Conservation (phyloP, 2,329 filamentous ascomycete genomes). For the Neurospora crassa region DNA sequence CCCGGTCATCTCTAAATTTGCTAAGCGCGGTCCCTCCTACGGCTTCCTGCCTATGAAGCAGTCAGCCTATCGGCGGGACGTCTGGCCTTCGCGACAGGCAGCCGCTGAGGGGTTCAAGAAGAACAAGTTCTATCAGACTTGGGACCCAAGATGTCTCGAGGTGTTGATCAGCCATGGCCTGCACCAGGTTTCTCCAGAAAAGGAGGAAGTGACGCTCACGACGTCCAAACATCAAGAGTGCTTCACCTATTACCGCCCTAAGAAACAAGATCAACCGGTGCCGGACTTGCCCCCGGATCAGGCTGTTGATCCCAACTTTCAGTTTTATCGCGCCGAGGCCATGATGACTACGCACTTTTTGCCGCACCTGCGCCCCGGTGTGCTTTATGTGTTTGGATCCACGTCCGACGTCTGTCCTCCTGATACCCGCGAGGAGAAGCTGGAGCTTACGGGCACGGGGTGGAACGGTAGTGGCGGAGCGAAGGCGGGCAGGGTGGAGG, state of each 20-base stretch:
- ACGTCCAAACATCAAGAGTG: conserved; percentile 88
- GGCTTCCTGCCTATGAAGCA: conserved; percentile 38
- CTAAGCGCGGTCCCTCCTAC: conserved; percentile 25
- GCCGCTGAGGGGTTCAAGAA: conserved; percentile 58
- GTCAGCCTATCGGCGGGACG: conserved; percentile 65
- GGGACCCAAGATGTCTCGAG: conserved; percentile 74
- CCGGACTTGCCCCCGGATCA: conserved; percentile 10
- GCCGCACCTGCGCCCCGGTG: conserved; percentile 50
- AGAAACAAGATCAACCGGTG: conserved; percentile 33
- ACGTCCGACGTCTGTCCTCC: conserved; percentile 46
- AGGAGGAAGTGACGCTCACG: conserved; percentile 43
- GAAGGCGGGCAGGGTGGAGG: conserved; percentile 55
- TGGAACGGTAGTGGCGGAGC: conserved; percentile 58
- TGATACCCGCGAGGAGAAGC: conserved; percentile 44
- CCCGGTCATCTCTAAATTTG: conserved; percentile 59
- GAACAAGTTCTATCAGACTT: conserved; percentile 68
- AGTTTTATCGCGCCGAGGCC: conserved; percentile 61
- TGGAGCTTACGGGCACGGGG: conserved; percentile 54
- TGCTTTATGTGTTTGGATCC: conserved; percentile 61
- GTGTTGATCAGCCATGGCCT: conserved; percentile 65
- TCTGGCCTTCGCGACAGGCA: conserved; percentile 67
- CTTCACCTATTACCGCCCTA: conserved; percentile 62
- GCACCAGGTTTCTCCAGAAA: conserved; percentile 25
- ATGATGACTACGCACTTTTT: conserved; percentile 46
- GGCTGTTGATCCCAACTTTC: conserved; percentile 27